Base-by-base conservation (phyloP, 2,329 filamentous ascomycete genomes). In the Tolypocladium amazonense region DNA sequence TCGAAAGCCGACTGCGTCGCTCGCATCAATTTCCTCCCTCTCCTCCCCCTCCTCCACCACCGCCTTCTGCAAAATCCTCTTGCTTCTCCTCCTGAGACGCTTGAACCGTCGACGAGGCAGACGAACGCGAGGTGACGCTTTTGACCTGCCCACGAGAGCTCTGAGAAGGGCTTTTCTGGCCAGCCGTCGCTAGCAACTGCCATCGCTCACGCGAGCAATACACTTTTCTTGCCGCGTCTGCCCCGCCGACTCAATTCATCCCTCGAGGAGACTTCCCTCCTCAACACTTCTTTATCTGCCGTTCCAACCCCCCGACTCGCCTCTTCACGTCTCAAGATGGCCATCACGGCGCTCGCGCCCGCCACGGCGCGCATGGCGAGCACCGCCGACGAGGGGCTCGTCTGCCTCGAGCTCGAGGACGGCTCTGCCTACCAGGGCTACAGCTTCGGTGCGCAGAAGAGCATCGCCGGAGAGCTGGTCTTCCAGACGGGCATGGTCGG, bases 401-500 rank as follows among this genome's bases (percentile, higher is more conserved):
- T 95, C 78, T 89, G 88, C 73, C 88, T 99, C 66, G 93, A 99
- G 81, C 87, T 99, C 67, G 83, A 94, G 75, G 92, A 97, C 80
- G 92, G 92, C 76, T 86, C 88, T 61, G 84, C 91, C 71, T 96
- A 92, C 81, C 90, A 95, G 73, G 94, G 94, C 68, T 92, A 90
- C 80, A 96, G 92, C 83, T 99, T 99, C 73, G 94, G 94, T 76
- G 92, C 93, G 64, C 83, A 90, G 71, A 96, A 92, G 83, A 96
- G 90, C 79, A 86, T 95, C 70, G 89, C 93, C 66, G 94, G 94
- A 75, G 94, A 99, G 81, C 82, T 99, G 73, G 94, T 99, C 77
- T 99, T 99, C 80, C 93, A 97, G 83, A 99, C 94, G 61, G 94
- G 94, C 76, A 96, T 97, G 92, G 94, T 97, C 68, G 94, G 94